phyloP scores from a whole-genome alignment of 768 basidiomycete species.

The Dioszegia aurantiaca region DNA sequence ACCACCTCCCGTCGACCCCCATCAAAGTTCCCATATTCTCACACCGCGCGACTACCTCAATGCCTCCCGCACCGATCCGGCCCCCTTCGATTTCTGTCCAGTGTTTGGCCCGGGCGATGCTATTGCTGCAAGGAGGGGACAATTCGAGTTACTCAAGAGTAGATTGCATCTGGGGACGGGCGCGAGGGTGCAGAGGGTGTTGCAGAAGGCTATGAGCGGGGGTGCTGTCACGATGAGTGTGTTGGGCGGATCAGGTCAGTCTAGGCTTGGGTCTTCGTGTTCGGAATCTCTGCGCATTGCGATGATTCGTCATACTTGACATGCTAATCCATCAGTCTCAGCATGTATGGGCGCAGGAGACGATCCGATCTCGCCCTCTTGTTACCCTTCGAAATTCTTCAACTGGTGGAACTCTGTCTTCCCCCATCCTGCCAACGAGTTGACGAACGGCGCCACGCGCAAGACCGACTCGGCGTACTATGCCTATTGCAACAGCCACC shows the following conservation, averaged over 20 bases:
- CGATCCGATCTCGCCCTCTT: slow-evolving; percentile 74
- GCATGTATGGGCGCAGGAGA: slow-evolving; percentile 91
- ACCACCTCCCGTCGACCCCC: background rate
- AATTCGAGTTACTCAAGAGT: slow-evolving; percentile 68
- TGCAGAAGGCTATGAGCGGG: slow-evolving; percentile 78
- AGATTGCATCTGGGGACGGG: slow-evolving; percentile 76
- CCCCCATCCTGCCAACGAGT: slow-evolving; percentile 93
- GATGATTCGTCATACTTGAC: too few species aligned
- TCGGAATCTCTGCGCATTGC: too few species aligned
- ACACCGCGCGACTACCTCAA: slow-evolving; percentile 80
- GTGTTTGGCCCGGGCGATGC: slow-evolving; percentile 77
- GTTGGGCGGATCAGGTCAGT: slow-evolving; percentile 78
- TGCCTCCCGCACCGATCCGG: slow-evolving; percentile 55
- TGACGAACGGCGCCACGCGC: slow-evolving; percentile 95
- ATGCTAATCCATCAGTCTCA: slow-evolving; percentile 61
- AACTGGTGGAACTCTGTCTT: slow-evolving; percentile 98
- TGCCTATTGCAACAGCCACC: slow-evolving; percentile 87
- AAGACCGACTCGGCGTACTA: slow-evolving; percentile 91
- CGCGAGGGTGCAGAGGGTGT: slow-evolving; percentile 72
- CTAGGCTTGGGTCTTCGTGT: background rate
- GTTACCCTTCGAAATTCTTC: slow-evolving; percentile 95
- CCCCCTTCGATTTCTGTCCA: slow-evolving; percentile 89
- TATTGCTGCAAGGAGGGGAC: slow-evolving; percentile 74
- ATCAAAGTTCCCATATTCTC: slow-evolving; percentile 30
- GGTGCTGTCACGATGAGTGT: slow-evolving; percentile 85